phyloP scores from a whole-genome alignment of 208 protist genomes.

The Leishmania lainsoni region DNA sequence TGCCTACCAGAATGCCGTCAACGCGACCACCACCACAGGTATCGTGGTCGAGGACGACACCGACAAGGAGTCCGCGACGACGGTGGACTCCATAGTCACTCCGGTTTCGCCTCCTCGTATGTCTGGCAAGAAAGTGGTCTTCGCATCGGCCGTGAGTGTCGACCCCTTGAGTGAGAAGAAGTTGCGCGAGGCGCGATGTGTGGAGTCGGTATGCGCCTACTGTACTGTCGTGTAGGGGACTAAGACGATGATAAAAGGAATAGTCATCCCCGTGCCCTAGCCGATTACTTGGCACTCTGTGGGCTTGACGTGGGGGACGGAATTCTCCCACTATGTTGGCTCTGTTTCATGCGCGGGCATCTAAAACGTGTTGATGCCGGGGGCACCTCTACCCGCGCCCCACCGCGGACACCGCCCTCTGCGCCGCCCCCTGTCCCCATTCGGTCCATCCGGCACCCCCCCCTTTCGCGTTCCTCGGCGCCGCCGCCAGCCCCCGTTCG shows the following conservation, averaged over 20 bases:
- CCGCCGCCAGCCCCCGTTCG: too few species aligned
- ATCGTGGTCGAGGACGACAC: neutral
- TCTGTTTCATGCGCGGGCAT: neutral
- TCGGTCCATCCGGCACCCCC: neutral
- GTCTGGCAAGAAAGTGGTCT: constrained; percentile 20
- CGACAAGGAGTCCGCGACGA: neutral
- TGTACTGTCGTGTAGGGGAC: constrained; percentile 32
- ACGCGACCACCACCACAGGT: neutral
- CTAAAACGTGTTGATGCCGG: neutral
- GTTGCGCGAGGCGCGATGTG: constrained; percentile 26
- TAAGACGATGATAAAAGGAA: neutral
- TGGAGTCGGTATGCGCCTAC: constrained; percentile 20
- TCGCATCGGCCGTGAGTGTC: constrained; percentile 20
- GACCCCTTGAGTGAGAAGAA: constrained; percentile 7
- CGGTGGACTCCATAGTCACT: neutral
- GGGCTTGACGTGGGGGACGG: neutral
- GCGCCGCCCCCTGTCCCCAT: too few species aligned
- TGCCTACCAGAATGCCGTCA: constrained; percentile 20
- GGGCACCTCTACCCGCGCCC: neutral
- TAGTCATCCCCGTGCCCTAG: neutral
- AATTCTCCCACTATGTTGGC: neutral
- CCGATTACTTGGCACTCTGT: neutral
- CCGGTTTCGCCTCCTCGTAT: neutral
- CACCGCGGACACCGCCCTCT: too few species aligned
- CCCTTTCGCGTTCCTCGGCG: neutral